phyloP scores from a whole-genome alignment of 2,329 filamentous ascomycete species.

The Dactylellina sp. region DNA sequence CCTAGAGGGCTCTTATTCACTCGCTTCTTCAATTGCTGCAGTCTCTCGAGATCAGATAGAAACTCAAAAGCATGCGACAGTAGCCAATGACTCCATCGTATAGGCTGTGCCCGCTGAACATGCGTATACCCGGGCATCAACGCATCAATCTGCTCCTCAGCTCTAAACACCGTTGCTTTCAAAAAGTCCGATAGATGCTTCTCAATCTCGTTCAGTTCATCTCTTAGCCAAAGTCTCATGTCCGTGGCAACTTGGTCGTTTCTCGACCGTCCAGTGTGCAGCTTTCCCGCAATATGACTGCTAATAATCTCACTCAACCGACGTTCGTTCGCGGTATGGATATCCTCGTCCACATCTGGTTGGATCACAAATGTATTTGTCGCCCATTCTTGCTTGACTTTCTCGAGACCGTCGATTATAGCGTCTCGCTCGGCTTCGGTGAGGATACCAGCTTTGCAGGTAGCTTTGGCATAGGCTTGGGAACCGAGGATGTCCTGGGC shows the following conservation, averaged over 20 bases:
- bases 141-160: slow-evolving; percentile 79
- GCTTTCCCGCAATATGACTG: slow-evolving; percentile 84
- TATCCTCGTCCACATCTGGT: slow-evolving; percentile 71
- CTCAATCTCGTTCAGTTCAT: slow-evolving; percentile 78
- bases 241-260: slow-evolving; percentile 93
- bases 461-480: slow-evolving; percentile 84
- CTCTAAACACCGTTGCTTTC: slow-evolving; percentile 74
- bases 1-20: slow-evolving; percentile 80
- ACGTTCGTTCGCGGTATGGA: slow-evolving; percentile 78
- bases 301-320: slow-evolving; percentile 85
- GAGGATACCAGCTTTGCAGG: slow-evolving; percentile 79
- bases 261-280: slow-evolving; percentile 86
- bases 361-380: slow-evolving; percentile 68
- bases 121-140: slow-evolving; percentile 93
- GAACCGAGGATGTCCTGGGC: slow-evolving; percentile 82
- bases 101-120: slow-evolving; percentile 81
- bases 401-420: slow-evolving; percentile 77
- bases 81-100: slow-evolving; percentile 85
- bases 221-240: slow-evolving; percentile 88
- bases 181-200: slow-evolving; percentile 76
- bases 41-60: slow-evolving; percentile 78
- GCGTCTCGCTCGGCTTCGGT: slow-evolving; percentile 77
- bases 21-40: slow-evolving; percentile 78
- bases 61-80: slow-evolving; percentile 80
- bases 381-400: slow-evolving; percentile 70